Evolutionary conservation across 805 yeast genomes (phyloP), one percentile per base, ranked within the genome.

Genomic region (Schwanniomyces occidentalis): DNA sequence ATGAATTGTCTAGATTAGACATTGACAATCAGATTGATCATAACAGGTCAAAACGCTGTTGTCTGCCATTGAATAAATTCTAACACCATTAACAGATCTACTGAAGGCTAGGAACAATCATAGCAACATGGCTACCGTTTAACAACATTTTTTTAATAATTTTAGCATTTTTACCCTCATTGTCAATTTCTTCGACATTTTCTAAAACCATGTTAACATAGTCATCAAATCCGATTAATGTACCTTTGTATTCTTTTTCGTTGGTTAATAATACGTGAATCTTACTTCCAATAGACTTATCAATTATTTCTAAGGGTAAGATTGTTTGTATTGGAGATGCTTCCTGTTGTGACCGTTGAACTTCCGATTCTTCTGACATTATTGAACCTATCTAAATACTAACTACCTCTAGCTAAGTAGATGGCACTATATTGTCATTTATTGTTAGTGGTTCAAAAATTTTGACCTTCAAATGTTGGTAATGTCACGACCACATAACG

Each of bases 151-250:
- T 76, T 38, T 81, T 72, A 30, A 60, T 51, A 16, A 76, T 70
- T 14, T 67, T 70, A 21, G 65, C 70, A 26, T 68, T 62, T 37
- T 57, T 52, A 4, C 73, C 73, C 22, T 69, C 71, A 26, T 58
- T 64, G 34, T 71, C 76, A 4, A 53, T 52, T 36, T 86, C 95
- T 6, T 73, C 73, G 23, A 84, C 97, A 49, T 90, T 82, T 48
- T 85, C 85, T 34, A 93, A 71, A 8, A 93, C 95, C 61, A 90
- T 80, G 55, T 87, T 93, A 41, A 93, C 97, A 51, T 83, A 91
- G 61, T 93, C 98, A 57, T 93, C 99, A 59, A 91, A 91, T 1
- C 98, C 98, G 18, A 84, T 76, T 33, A 93, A 69, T 4, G 80
- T 86, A 1, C 99, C 99, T n/a, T 76, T 73, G 56, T 88, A 93